Evolutionary conservation across 352 stramenopile species (phyloP).

Genomic region (Globisporangium irregulare): DNA sequence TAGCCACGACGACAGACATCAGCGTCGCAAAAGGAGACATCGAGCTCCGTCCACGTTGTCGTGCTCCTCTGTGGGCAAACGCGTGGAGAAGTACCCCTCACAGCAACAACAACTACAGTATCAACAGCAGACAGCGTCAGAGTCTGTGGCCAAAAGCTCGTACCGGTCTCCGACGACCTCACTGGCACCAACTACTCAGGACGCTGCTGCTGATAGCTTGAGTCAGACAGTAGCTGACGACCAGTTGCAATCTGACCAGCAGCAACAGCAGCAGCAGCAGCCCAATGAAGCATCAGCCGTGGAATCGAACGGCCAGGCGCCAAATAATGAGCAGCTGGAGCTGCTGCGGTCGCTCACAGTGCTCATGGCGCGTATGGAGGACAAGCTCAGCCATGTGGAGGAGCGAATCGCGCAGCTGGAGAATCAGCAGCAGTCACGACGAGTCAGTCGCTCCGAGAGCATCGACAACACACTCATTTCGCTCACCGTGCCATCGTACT

Average conservation of each 20-base stretch:
- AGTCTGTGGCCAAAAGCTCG: neutral
- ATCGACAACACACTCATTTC: conserved; percentile 8
- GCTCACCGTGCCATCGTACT: conserved; percentile 2
- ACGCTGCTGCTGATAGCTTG: neutral
- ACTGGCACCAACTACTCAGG: neutral
- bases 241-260: neutral
- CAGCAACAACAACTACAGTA: neutral
- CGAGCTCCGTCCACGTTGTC: conserved; percentile 5
- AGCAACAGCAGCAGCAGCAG: neutral
- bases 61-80: conserved; percentile 3
- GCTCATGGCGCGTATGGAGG: conserved; percentile 12
- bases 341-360: conserved; percentile 14
- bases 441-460: neutral
- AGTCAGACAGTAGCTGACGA: neutral
- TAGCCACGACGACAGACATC: neutral
- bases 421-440: neutral
- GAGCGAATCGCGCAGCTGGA: neutral
- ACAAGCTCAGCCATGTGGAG: conserved; percentile 6
- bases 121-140: neutral
- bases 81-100: neutral
- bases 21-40: neutral
- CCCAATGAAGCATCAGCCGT: neutral
- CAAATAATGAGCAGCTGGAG: neutral
- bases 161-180: neutral
- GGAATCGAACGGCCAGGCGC: neutral